Percentiles rank a stretch among this genome's conserved stretches.
Conservation (phyloP, 2,329 filamentous ascomycete species). For the Trichophyton simii region DNA sequence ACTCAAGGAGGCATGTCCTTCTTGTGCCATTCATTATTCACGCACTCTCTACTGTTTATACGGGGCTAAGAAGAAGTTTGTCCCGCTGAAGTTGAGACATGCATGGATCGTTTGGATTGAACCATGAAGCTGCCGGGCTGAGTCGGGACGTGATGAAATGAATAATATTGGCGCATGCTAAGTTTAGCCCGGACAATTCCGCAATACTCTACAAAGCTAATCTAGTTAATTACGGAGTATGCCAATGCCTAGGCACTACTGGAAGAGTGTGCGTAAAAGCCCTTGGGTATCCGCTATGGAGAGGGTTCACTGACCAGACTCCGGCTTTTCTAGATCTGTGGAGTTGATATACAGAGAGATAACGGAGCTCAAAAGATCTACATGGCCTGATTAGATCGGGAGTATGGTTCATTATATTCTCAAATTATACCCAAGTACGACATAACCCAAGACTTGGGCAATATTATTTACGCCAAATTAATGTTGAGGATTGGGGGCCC, state of each 20-base stretch:
- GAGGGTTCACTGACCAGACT: neutral
- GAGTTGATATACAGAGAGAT: constrained; percentile 5
- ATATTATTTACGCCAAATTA: no score
- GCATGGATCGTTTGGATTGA: constrained; percentile 6
- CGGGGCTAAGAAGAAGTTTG: constrained; percentile 4
- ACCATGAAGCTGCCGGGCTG: constrained; percentile 1
- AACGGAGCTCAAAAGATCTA: constrained; percentile 1
- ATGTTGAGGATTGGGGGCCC: neutral
- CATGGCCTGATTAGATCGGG: constrained; percentile 4
- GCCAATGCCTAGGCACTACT: neutral
- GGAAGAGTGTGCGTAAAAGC: neutral
- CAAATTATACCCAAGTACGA: no score
- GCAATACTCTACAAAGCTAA: no score
- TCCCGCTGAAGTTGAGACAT: constrained; percentile 1
- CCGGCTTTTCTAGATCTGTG: constrained; percentile 3
- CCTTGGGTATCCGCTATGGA: constrained; percentile 7
- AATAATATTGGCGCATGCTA: neutral
- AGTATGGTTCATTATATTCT: neutral
- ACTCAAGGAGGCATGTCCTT: neutral
- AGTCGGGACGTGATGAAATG: neutral
- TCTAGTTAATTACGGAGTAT: no score
- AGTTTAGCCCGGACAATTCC: neutral
- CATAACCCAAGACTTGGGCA: no score
- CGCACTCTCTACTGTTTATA: neutral
- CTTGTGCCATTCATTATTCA: neutral